Evolutionary conservation across 306 rosid species (phyloP).

Genomic region (Biancaea sappan): DNA sequence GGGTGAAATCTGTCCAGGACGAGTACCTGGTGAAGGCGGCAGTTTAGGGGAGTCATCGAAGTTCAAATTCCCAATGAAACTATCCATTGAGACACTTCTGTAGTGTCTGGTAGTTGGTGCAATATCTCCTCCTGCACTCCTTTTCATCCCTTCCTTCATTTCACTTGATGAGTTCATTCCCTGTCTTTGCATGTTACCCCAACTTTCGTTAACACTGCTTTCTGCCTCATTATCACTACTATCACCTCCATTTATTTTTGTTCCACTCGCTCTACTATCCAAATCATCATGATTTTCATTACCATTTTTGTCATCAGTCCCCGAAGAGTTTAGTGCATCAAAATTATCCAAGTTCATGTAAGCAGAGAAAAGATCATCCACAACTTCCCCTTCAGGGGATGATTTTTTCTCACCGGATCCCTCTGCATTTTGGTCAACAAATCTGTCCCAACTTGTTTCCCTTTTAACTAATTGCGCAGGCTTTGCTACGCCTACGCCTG

Average conservation of each 20-base stretch:
- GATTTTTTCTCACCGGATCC: constrained; percentile 86
- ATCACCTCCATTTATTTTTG: constrained; percentile 82
- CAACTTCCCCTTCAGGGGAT: constrained; percentile 84
- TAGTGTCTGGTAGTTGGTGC: constrained; percentile 71
- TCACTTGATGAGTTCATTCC: constrained; percentile 50
- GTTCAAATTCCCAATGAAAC: constrained; percentile 81
- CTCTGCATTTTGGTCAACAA: constrained; percentile 53
- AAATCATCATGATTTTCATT: constrained; percentile 81
- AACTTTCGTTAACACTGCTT: constrained; percentile 76
- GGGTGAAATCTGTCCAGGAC: constrained; percentile 62
- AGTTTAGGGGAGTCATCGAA: constrained; percentile 73
- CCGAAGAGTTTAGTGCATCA: constrained; percentile 73
- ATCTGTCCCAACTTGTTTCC: constrained; percentile 60
- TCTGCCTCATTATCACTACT: constrained; percentile 95
- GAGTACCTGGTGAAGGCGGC: constrained; percentile 67
- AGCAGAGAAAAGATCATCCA: constrained; percentile 85
- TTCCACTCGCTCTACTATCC: constrained; percentile 95
- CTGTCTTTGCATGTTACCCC: constrained; percentile 48
- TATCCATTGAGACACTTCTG: constrained; percentile 93
- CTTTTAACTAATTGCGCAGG: constrained; percentile 63
- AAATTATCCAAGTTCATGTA: constrained; percentile 89
- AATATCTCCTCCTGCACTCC: constrained; percentile 77
- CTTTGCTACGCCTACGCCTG: constrained; percentile 41
- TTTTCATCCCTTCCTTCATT: constrained; percentile 78
- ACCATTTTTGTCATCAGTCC: constrained; percentile 71